A percentile compares a stretch with the other conserved stretches of the same genome.
Conservation (phyloP, 192 early-diverging fungal species). For the Dispira simplex region DNA sequence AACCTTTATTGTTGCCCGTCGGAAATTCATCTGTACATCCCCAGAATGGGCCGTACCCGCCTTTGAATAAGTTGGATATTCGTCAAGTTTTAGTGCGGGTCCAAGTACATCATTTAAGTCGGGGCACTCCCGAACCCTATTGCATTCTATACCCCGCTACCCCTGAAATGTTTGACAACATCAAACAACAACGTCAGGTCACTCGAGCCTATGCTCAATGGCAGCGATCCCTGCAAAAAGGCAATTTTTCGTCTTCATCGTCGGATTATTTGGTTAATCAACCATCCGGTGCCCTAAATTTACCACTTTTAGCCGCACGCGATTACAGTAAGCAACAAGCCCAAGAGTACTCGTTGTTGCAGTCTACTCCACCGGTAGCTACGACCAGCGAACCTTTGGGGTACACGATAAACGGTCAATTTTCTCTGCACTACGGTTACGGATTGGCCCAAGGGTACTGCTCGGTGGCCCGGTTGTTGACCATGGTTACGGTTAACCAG, state of each 20-base stretch:
- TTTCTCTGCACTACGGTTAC: neutral
- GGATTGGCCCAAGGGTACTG: conserved; percentile 6
- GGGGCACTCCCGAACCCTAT: conserved; percentile 3
- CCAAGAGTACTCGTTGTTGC: neutral
- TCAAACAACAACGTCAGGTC: neutral
- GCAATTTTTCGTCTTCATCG: neutral
- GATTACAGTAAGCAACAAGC: neutral
- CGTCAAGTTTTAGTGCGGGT: neutral
- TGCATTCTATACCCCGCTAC: neutral
- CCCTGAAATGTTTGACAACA: neutral
- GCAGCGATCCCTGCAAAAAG: neutral
- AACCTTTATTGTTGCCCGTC: neutral
- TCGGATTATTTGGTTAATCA: neutral
- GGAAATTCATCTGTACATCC: neutral
- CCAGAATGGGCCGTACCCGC: neutral
- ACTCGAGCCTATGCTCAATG: neutral
- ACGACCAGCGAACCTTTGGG: neutral
- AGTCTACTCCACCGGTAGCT: neutral
- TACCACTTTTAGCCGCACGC: neutral
- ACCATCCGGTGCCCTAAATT: neutral
- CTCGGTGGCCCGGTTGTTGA: conserved; percentile 4
- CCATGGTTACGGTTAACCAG: neutral
- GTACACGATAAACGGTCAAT: neutral
- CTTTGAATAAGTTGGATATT: neutral
- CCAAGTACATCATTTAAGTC: neutral